Base-by-base conservation (phyloP, 192 early-diverging fungal genomes). In the Geranomyces variabilis region DNA sequence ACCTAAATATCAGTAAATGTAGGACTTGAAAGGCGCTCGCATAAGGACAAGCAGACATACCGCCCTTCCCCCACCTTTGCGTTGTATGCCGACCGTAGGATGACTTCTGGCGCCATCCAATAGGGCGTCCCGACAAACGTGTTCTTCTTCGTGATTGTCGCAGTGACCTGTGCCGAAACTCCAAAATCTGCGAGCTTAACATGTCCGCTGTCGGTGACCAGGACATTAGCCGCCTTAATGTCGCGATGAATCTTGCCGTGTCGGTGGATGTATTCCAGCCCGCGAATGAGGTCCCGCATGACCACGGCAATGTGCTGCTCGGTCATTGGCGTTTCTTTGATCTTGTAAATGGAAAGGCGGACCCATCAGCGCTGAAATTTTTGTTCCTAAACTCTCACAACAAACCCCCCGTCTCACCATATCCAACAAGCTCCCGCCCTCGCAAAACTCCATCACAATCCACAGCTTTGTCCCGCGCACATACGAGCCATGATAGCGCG, bases 401-500 rank as follows among this genome's bases (percentile, higher is more conserved):
- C n/a, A n/a, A n/a, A n/a, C n/a, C n/a, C 36, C 36, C 36, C 5
- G 3, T 17, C 78, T 58, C 81, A 93, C 88, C 71, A 96, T 75
- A 79, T 97, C 94, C 19, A 88, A 85, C 62, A 93, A 96, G 14
- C 92, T 93, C 17, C 96, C 94, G 29, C 92, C 94, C n/a, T 87
- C 88, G 75, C 94, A 96, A 69, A 89, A 96, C 81, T 95, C 94
- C 95, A 95, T 97, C 29, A 94, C 90, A 24, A 97, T 95, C 94
- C 94, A 97, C 55, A 97, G 83, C 66, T 93, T 83, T n/a, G 89
- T 91, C 30, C 91, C 91, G 70, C 91, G 91, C 61, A 97, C 77
- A 74, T 89, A 95, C 45, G 94, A 93, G 14, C 88, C 90, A 84
- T 89, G 89, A 81, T 96, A 96, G 26, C 72, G 80, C 83, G 92